phyloP scores from a whole-genome alignment of 257 asterid genomes.

The Gentiana macrophylla region DNA sequence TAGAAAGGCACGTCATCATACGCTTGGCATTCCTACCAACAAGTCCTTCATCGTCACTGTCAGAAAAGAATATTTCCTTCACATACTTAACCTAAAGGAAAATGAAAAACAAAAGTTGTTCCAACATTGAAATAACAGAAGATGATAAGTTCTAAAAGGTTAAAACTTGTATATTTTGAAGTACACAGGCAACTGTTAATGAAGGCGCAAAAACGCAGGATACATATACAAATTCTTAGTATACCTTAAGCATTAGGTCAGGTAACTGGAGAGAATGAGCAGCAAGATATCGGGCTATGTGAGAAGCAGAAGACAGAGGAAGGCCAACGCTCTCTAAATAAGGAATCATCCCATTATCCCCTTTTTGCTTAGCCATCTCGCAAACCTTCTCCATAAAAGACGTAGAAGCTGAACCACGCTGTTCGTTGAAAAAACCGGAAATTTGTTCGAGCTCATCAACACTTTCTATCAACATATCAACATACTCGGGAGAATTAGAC shows the following conservation, averaged over 20 bases:
- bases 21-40: constrained; percentile 60
- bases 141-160: too few species aligned
- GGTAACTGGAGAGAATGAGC: constrained; percentile 33
- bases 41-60: constrained; percentile 37
- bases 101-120: constrained; percentile 6
- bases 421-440: constrained; percentile 14
- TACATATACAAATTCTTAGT: too few species aligned
- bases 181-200: too few species aligned
- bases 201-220: too few species aligned
- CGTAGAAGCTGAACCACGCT: too few species aligned
- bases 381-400: constrained; percentile 44
- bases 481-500: constrained; percentile 46
- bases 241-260: constrained; percentile 55
- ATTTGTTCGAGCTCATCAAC: constrained; percentile 66
- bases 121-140: too few species aligned
- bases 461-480: constrained; percentile 51
- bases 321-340: constrained; percentile 82
- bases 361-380: constrained; percentile 62
- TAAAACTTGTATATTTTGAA: too few species aligned
- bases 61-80: constrained; percentile 74
- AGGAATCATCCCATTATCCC: constrained; percentile 77
- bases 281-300: constrained; percentile 57
- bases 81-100: constrained; percentile 66
- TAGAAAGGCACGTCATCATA: constrained; percentile 73
- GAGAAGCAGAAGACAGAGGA: constrained; percentile 64